Base-by-base conservation (phyloP, 1,139 yeast species). In the Pichia sp. region DNA sequence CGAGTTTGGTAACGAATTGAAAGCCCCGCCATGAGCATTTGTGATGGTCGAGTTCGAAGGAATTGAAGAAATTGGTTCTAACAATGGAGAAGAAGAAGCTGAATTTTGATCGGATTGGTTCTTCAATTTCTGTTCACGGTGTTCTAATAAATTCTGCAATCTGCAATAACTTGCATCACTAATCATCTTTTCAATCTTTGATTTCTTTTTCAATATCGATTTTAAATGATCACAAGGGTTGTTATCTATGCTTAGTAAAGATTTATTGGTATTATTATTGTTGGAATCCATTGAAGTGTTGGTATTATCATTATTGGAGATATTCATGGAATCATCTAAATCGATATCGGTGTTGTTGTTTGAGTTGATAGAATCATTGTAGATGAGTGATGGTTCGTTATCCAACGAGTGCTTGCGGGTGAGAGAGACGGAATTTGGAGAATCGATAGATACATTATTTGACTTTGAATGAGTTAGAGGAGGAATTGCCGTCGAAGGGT, bases 141-240 rank as follows among this genome's bases (percentile, higher is more conserved):
- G 59, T 34, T 62, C 63, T 35, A 62, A 44, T 34, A 62, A 73
- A 50, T 73, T 66, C 57, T 77, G 77, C 32, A 63, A 49, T 36
- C 65, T 50, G 44, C 75, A 67, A 53, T 77, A 70, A 52, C 77
- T 75, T 27, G 79, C 75, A 56, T 77, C 82, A 55, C 79, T 71
- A 24, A 78, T 77, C 70, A 79, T 75, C 63, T 69, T 70, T 54
- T 76, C 82, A 51, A 75, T 73, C 34, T 77, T 76, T 4, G 83
- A 70, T 55, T 80, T 68, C 58, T 73, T 73, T 60, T 79, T 78
- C 53, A 79, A 66, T 47, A 79, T 79, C 9, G 83, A 81, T 58
- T 77, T 77, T 11, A 77, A 75, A 41, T 62, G 58, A 15, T 61
- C 63, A 40, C 40, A 35, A 17, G 32, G 19, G 27, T 34, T 24